Evolutionary conservation across 495 filamentous ascomycete species (phyloP).

Genomic region (Penicillium macrosclerotiorum): DNA sequence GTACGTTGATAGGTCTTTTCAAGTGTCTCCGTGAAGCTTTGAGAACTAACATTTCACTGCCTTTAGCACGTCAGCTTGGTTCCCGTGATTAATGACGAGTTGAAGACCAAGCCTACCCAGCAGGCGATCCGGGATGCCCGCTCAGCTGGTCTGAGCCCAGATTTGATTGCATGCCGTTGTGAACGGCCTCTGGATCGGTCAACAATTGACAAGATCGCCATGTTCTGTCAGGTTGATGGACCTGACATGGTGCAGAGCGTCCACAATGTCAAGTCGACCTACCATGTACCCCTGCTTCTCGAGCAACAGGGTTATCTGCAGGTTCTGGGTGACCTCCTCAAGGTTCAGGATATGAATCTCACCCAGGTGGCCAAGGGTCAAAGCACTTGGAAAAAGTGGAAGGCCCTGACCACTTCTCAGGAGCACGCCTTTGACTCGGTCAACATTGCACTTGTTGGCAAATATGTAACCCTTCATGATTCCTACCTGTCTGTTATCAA

Average conservation of each 20-base stretch:
- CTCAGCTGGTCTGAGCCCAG: conserved; percentile 78
- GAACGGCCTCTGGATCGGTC: conserved; percentile 63
- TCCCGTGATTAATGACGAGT: conserved; percentile 54
- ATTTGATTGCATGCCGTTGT: conserved; percentile 93
- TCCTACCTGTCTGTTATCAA: conserved; percentile 81
- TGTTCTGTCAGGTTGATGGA: conserved; percentile 54
- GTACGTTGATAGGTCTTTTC: no score
- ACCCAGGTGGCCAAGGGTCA: conserved; percentile 55
- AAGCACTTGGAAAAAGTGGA: conserved; percentile 75
- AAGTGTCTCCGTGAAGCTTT: no score
- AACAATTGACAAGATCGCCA: conserved; percentile 85
- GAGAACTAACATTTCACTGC: no score
- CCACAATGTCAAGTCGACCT: conserved; percentile 79
- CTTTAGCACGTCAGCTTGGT: conserved; percentile 25
- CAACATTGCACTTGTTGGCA: conserved; percentile 84
- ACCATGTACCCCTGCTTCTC: conserved; percentile 89
- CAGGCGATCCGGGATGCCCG: conserved; percentile 79
- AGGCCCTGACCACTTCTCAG: conserved; percentile 58
- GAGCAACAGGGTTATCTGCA: conserved; percentile 71
- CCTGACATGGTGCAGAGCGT: conserved; percentile 79
- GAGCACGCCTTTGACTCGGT: conserved; percentile 64
- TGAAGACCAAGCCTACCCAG: conserved; percentile 98
- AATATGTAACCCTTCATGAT: conserved; percentile 82
- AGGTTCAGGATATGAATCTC: conserved; percentile 19
- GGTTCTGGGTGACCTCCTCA: conserved; percentile 45